Percentiles rank a stretch among this genome's conserved stretches.
Evolutionary conservation across 768 basidiomycete genomes (phyloP).

Genomic region (Saitozyma podzolica): DNA sequence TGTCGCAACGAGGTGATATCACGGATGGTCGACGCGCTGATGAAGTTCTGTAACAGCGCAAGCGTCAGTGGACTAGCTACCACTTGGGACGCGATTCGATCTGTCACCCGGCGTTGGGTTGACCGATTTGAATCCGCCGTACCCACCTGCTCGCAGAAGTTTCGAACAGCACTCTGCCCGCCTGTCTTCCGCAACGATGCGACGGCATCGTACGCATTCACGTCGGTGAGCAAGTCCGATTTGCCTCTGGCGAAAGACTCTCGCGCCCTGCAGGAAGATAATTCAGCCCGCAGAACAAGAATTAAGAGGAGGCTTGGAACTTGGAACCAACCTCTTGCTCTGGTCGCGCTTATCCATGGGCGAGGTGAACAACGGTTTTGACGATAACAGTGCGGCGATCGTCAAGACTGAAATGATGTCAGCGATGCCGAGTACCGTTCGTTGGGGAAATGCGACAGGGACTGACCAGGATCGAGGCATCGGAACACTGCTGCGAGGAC

Average conservation of each 20-base stretch:
- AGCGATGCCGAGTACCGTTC: background rate
- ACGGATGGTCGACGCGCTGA: slow-evolving; percentile 68
- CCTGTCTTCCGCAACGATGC: slow-evolving; percentile 56
- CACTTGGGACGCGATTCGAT: no score
- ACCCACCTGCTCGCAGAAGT: slow-evolving; percentile 70
- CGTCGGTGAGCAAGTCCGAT: slow-evolving; percentile 83
- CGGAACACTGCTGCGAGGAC: slow-evolving; percentile 78
- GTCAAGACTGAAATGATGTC: slow-evolving; percentile 60
- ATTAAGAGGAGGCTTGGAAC: no score
- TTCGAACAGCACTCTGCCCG: slow-evolving; percentile 59
- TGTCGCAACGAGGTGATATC: slow-evolving; percentile 75
- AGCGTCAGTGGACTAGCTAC: no score
- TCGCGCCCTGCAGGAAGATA: slow-evolving; percentile 61
- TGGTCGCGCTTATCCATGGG: slow-evolving; percentile 84
- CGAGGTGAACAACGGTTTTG: slow-evolving; percentile 79
- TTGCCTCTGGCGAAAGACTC: slow-evolving; percentile 67
- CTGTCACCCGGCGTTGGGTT: background rate
- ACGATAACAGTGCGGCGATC: slow-evolving; percentile 77
- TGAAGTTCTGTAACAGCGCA: slow-evolving; percentile 66
- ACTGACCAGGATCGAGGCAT: slow-evolving; percentile 66
- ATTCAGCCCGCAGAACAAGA: no score
- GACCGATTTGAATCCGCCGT: no score
- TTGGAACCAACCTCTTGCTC: slow-evolving; percentile 67
- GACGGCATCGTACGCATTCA: slow-evolving; percentile 65
- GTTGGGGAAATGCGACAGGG: background rate